Evolutionary conservation across 129 eudicot species (phyloP).

Genomic region (Pseudognaphalium luteoalbum): DNA sequence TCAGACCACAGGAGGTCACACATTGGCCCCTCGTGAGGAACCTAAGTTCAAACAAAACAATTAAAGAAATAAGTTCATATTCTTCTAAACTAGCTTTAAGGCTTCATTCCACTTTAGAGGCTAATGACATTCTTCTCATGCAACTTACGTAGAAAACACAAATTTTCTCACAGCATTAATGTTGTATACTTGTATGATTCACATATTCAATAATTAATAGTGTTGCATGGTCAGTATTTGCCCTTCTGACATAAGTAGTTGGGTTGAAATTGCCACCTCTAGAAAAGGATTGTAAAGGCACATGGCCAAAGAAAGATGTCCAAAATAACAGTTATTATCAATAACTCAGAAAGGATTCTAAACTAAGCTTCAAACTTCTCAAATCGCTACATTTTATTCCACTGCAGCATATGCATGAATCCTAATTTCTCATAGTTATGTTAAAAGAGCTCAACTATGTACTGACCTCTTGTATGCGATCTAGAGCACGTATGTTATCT

Average conservation of each 20-base stretch:
- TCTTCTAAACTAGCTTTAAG: background rate
- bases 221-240: background rate
- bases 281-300: background rate
- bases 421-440: background rate
- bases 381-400: background rate
- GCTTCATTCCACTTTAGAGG: background rate
- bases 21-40: conserved; percentile 57
- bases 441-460: background rate
- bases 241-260: background rate
- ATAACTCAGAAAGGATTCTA: background rate
- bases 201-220: background rate
- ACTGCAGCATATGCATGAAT: background rate
- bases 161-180: background rate
- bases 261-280: background rate
- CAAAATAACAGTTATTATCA: background rate
- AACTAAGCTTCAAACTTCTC: background rate
- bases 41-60: conserved; percentile 31
- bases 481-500: conserved; percentile 84
- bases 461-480: conserved; percentile 88
- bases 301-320: background rate
- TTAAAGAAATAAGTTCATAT: no score
- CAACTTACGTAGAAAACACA: background rate
- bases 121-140: no score
- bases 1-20: conserved; percentile 52
- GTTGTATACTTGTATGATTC: background rate